A percentile compares a stretch with the other conserved stretches of the same genome.
phyloP scores from a whole-genome alignment of 2,329 filamentous ascomycete genomes.

The Elsinoe perseae region DNA sequence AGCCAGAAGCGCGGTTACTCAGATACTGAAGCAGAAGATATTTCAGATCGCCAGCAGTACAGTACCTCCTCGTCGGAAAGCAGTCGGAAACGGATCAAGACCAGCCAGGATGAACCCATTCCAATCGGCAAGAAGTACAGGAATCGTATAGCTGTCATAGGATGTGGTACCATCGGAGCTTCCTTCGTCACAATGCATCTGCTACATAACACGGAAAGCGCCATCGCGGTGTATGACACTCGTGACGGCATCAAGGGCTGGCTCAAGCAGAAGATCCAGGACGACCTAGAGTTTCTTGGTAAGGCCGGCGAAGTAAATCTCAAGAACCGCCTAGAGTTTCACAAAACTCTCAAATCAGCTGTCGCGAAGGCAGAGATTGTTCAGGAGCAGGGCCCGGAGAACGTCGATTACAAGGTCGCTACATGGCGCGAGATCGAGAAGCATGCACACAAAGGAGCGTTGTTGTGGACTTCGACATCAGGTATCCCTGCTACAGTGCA shows the following conservation, averaged over 20 bases:
- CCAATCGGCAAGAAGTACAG: neutral
- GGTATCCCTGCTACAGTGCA: slow-evolving; percentile 51
- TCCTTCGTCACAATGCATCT: slow-evolving; percentile 51
- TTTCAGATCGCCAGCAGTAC: too few relatives aligned
- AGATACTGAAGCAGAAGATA: too few relatives aligned
- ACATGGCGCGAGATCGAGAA: slow-evolving; percentile 47
- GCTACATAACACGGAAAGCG: slow-evolving; percentile 33
- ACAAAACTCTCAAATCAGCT: slow-evolving; percentile 35
- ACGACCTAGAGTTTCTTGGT: slow-evolving; percentile 33
- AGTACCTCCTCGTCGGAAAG: too few relatives aligned
- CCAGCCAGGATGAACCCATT: neutral
- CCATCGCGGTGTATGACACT: slow-evolving; percentile 45
- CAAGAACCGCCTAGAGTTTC: slow-evolving; percentile 31
- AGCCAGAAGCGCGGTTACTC: too few relatives aligned
- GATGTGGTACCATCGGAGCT: slow-evolving; percentile 46
- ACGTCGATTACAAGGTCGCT: slow-evolving; percentile 42
- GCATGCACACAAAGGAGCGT: slow-evolving; percentile 36
- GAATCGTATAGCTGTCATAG: slow-evolving; percentile 34
- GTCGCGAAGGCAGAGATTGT: slow-evolving; percentile 44
- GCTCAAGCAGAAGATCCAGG: slow-evolving; percentile 36
- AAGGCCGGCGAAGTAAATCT: slow-evolving; percentile 20
- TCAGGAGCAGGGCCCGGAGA: slow-evolving; percentile 54
- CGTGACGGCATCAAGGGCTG: slow-evolving; percentile 42
- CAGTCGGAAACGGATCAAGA: too few relatives aligned
- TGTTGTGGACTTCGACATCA: slow-evolving; percentile 52